Conservation (phyloP, 345 rosid species). For the Diplotaxis tenuifolia region DNA sequence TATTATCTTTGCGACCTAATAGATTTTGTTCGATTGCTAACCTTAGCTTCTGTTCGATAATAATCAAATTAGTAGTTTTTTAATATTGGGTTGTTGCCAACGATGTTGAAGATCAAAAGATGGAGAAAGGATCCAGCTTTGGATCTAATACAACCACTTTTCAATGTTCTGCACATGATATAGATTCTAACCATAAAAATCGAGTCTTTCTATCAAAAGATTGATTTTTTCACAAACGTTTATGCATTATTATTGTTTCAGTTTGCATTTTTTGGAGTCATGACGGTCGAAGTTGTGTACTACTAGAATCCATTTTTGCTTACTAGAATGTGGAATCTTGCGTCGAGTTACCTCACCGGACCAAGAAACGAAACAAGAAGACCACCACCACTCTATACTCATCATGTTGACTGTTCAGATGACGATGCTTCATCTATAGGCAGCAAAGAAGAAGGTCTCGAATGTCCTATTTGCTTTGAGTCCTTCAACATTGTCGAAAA, state of each 20-base stretch:
- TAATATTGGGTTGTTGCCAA: too few species aligned
- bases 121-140: neutral
- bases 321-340: slow-evolving; percentile 61
- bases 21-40: too few species aligned
- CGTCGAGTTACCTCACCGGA: slow-evolving; percentile 48
- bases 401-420: slow-evolving; percentile 65
- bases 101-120: neutral
- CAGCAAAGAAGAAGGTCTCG: slow-evolving; percentile 74
- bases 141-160: neutral
- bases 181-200: neutral
- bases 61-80: too few species aligned
- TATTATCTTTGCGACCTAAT: neutral
- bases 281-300: slow-evolving; percentile 8
- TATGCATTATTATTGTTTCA: neutral
- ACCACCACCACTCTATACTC: slow-evolving; percentile 29
- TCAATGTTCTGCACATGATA: neutral
- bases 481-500: slow-evolving; percentile 88
- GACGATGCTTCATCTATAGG: slow-evolving; percentile 58
- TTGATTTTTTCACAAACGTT: neutral
- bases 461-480: slow-evolving; percentile 91
- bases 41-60: too few species aligned
- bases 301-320: neutral
- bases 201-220: neutral
- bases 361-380: slow-evolving; percentile 38
- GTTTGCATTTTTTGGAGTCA: neutral